Evolutionary conservation across 305 asterid genomes (phyloP), one percentile per base, ranked within the genome.

Genomic region (Solanum hybrid): DNA sequence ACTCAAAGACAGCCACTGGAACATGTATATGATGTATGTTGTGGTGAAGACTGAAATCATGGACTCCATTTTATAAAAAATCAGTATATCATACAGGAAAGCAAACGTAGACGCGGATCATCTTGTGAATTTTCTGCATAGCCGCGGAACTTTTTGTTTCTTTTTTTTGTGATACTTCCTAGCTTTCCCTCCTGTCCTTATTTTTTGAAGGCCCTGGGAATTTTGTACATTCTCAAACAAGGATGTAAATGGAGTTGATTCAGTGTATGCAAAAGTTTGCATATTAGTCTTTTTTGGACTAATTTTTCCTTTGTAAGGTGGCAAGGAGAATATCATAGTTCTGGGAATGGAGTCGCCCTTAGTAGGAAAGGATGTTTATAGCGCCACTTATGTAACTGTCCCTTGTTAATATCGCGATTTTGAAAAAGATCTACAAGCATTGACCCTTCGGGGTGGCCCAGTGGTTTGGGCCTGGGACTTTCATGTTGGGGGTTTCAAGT

Each of bases 161-260:
- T 34, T 27, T 2, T 17, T 29, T 17, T 84, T 17, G 32, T 85
- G 88, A 57, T 85, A 68, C 11, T 45, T 83, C 45, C 33, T 9
- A 83, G 38, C 20, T 45, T 17, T n/a, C 87, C 38, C 27, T 83
- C 88, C 88, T 31, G 88, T 45, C 88, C 27, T 10, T 45, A 6
- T 34, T 24, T 51, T n/a, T 10, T n/a, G 5, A 83, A 29, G 38
- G 26, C 39, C 39, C 75, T 84, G 75, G 20, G 75, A 57, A 51
- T 45, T 84, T 83, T 84, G 39, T 84, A 29, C 39, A 31, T 51
- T 61, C 39, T 83, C 75, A 83, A 45, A 83, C 29, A 45, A 83
- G 27, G 29, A 83, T 83, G 87, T 29, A 82, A 82, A 82, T 27
- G 73, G 75, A 45, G 75, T 83, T 83, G 87, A 83, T 83, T 17